phyloP scores from a whole-genome alignment of 2,329 filamentous ascomycete genomes.

The Fusarium compactum region DNA sequence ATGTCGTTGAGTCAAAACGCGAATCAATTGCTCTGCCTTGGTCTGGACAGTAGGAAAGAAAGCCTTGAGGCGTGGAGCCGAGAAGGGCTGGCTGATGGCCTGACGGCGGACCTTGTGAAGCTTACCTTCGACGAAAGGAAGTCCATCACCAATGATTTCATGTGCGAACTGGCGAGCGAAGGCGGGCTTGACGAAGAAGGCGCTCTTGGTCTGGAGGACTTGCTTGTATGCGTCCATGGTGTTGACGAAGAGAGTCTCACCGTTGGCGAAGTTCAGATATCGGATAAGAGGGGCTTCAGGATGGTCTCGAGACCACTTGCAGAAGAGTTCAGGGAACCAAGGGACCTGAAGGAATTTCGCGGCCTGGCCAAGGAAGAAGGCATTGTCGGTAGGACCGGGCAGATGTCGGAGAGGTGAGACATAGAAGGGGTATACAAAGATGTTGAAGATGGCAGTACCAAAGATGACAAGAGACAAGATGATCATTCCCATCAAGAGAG shows the following conservation, averaged over 20 bases:
- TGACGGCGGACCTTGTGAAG: conserved; percentile 52
- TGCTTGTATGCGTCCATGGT: conserved; percentile 45
- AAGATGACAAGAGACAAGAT: neutral
- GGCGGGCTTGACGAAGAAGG: conserved; percentile 45
- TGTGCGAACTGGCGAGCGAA: conserved; percentile 45
- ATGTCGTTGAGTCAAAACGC: conserved; percentile 37
- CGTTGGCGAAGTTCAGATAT: conserved; percentile 46
- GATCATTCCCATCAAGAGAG: neutral
- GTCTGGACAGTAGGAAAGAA: conserved; percentile 50
- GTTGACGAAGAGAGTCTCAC: conserved; percentile 45
- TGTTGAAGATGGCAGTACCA: conserved; percentile 21
- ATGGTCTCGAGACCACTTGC: conserved; percentile 46
- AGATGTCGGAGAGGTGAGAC: conserved; percentile 59
- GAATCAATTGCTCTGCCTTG: conserved; percentile 51
- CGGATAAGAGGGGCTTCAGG: conserved; percentile 48
- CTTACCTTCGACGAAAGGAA: conserved; percentile 53
- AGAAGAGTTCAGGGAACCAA: conserved; percentile 49
- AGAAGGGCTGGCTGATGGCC: conserved; percentile 53
- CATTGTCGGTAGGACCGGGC: conserved; percentile 58
- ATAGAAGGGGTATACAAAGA: conserved; percentile 58
- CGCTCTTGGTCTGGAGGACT: conserved; percentile 45
- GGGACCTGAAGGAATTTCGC: conserved; percentile 47
- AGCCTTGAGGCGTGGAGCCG: conserved; percentile 44
- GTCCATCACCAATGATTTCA: conserved; percentile 49
- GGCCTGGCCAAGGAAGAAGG: conserved; percentile 57